Evolutionary conservation across 2,329 filamentous ascomycete genomes (phyloP), one percentile per base, ranked within the genome.

Genomic region (Phialemoniopsis sp.): DNA sequence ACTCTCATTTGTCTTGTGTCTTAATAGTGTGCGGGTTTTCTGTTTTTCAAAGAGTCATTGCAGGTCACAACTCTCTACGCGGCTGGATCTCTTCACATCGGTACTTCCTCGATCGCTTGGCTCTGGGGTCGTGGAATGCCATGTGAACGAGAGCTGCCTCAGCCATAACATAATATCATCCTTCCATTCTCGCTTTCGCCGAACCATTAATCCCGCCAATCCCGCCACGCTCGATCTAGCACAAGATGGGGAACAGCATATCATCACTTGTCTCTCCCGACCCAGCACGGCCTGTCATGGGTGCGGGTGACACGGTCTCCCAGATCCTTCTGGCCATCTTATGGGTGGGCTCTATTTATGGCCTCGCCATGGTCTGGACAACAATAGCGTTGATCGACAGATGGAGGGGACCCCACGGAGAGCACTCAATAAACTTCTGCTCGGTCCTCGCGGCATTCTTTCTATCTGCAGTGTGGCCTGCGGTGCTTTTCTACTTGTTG

Each of bases 281-380:
- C 37, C 30, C 34, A 36, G 46, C 48, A 10, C 14, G 15, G 29
- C 46, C 47, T 32, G 38, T 49, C 39, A 47, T 51, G 43, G 44
- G 42, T 38, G 28, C 44, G 2, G 10, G 31, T 4, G 50, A 55
- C 31, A 41, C 39, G 16, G 17, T 34, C 21, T 36, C 33, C 33
- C 45, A 50, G 33, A 34, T 43, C 10, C 17, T 49, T 17, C 40
- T 55, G 13, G 52, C 48, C 34, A 14, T 53, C 33, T 12, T 32
- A 21, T 54, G 51, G 51, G 46, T 31, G 19, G 39, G 44, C 34
- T 19, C 36, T 4, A 14, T 45, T 12, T 55, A 55, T 30, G 47
- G 29, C 28, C 45, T 53, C 15, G 51, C 39, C 36, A 54, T 55
- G 47, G 43, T 55, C 37, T 54, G 50, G 32, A 54, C 52, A 3